Percentiles rank a stretch among this genome's conserved stretches.
Evolutionary conservation across 768 basidiomycete genomes (phyloP).

Genomic region (Phanerochaete sordida): DNA sequence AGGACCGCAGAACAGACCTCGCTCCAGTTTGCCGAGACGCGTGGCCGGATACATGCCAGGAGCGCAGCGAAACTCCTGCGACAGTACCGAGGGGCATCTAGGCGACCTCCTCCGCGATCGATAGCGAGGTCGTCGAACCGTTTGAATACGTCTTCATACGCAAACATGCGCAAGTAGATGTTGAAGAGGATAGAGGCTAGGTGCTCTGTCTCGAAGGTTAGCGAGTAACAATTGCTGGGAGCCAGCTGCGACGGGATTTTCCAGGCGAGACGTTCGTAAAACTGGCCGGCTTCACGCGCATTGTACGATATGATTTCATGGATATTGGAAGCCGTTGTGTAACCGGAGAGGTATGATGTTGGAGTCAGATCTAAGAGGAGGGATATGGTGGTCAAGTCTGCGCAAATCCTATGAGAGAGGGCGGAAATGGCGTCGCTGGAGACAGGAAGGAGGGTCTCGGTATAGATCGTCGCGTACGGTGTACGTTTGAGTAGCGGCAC

Average conservation of each 20-base stretch:
- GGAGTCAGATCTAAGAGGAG: constrained; percentile 42
- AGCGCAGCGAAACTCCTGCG: constrained; percentile 47
- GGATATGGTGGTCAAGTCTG: constrained; percentile 37
- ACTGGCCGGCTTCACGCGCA: constrained; percentile 21
- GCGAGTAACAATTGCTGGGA: constrained; percentile 33
- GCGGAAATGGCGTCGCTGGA: constrained; percentile 27
- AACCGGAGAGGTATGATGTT: constrained; percentile 35
- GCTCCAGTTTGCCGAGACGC: constrained; percentile 40
- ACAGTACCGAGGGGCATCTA: too few relatives aligned
- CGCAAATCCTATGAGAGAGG: constrained; percentile 30
- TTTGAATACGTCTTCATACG: constrained; percentile 31
- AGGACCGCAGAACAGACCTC: constrained; percentile 34
- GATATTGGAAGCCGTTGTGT: constrained; percentile 36
- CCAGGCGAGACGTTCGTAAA: constrained; percentile 38
- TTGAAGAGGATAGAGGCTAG: background rate
- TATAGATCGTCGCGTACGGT: constrained; percentile 11
- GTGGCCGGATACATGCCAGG: too few relatives aligned
- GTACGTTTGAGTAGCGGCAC: constrained; percentile 11
- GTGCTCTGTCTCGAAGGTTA: constrained; percentile 33
- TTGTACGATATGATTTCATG: constrained; percentile 33
- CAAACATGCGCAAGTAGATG: constrained; percentile 43
- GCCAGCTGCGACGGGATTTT: constrained; percentile 22
- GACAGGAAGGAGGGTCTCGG: constrained; percentile 15
- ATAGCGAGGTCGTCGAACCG: too few relatives aligned
- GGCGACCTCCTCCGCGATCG: too few relatives aligned